Conservation (phyloP, 2,329 filamentous ascomycete genomes). For the Zelopaecilomyces penicillatus region DNA sequence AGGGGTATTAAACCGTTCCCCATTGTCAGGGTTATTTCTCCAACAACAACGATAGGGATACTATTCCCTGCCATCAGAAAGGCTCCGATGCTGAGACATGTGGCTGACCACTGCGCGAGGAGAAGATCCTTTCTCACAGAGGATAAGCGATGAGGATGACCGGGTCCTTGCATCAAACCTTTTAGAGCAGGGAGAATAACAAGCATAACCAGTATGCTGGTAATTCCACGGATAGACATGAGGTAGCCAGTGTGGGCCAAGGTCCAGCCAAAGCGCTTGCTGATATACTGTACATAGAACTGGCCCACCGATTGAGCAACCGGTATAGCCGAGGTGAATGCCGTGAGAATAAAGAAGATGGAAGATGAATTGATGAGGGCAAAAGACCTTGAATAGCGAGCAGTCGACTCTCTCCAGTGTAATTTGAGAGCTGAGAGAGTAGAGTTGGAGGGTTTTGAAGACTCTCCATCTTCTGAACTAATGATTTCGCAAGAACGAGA, state of each 20-base stretch:
- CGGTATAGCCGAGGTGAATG: constrained; percentile 2
- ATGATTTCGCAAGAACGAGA: not conserved
- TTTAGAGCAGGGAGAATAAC: constrained; percentile 8
- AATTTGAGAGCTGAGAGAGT: not conserved
- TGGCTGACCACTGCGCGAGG: not conserved
- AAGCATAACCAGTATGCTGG: constrained; percentile 10
- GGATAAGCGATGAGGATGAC: not conserved
- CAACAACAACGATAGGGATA: constrained; percentile 10
- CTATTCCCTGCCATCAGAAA: constrained; percentile 12
- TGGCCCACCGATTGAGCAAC: not conserved
- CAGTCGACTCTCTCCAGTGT: not conserved
- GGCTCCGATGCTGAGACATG: constrained; percentile 11
- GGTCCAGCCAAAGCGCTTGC: constrained; percentile 8
- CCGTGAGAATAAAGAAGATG: constrained; percentile 4
- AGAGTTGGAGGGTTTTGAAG: not conserved
- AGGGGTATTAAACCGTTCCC: constrained; percentile 13
- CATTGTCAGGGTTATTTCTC: constrained; percentile 13
- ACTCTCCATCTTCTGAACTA: not conserved
- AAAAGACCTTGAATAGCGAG: not conserved
- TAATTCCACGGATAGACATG: constrained; percentile 11
- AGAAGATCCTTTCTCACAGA: not conserved
- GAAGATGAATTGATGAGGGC: not conserved
- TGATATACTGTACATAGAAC: constrained; percentile 9
- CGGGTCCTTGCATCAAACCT: not conserved
- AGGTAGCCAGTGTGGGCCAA: constrained; percentile 13